Percentiles rank a stretch among this genome's conserved stretches.
These are phyloP conservation scores for Gomphus bonarii DNA, from an alignment of 1,284 basidiomycete genomes.

Conservation along the genomic window DNA sequence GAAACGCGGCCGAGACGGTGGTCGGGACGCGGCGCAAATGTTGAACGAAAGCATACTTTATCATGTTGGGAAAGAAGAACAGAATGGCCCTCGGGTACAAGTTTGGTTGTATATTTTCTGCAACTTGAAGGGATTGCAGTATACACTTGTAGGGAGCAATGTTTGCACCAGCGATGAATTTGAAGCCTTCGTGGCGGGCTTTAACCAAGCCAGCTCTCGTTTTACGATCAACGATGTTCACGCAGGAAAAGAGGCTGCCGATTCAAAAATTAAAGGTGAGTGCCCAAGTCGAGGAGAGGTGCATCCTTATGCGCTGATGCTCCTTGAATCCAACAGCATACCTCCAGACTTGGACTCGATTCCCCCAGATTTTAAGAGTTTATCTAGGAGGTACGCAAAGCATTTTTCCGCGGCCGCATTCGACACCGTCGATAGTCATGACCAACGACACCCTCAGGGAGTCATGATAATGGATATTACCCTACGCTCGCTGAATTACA, in stretches of 20 bases:
- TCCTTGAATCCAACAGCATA: constrained; percentile 38
- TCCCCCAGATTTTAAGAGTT: constrained; percentile 65
- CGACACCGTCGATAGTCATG: neutral
- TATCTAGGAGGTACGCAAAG: constrained; percentile 54
- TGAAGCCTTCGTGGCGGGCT: constrained; percentile 56
- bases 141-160: constrained; percentile 37
- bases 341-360: constrained; percentile 60
- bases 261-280: constrained; percentile 66
- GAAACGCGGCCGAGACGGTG: constrained; percentile 54
- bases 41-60: constrained; percentile 56
- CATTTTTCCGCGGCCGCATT: constrained; percentile 11
- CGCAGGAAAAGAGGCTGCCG: constrained; percentile 48
- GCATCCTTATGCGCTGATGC: neutral
- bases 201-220: constrained; percentile 59
- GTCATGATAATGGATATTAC: constrained; percentile 35
- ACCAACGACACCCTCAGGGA: constrained; percentile 18
- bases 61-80: constrained; percentile 34
- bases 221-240: constrained; percentile 67
- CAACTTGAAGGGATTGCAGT: constrained; percentile 45
- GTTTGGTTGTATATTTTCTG: constrained; percentile 66
- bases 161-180: constrained; percentile 55
- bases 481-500: constrained; percentile 41
- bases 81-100: constrained; percentile 36
- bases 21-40: constrained; percentile 52
- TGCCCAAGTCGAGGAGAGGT: neutral